Conservation (phyloP, 1,284 basidiomycete species). For the Microstroma glucosiphilum region DNA sequence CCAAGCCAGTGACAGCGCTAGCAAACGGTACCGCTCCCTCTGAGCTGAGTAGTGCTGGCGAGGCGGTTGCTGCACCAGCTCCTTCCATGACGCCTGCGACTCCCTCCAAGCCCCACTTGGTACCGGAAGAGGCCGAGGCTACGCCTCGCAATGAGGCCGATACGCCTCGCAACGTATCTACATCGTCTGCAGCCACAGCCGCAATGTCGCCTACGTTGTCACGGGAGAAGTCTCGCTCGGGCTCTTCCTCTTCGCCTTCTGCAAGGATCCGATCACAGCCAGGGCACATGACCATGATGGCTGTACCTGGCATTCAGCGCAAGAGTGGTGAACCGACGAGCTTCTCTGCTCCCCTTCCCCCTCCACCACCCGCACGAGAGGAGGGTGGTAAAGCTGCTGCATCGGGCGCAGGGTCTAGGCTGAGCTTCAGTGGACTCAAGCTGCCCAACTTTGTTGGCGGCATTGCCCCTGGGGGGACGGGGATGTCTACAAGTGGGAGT, state of each 20-base stretch:
- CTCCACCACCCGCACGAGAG: neutral
- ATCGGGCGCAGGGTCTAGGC: neutral
- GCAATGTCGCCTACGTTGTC: neutral
- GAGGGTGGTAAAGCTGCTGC: neutral
- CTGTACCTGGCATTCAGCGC: conserved; percentile 33
- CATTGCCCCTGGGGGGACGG: too few relatives aligned
- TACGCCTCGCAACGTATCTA: neutral
- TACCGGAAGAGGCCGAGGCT: neutral
- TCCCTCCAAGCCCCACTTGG: neutral
- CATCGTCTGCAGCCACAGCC: neutral
- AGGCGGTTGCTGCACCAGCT: neutral
- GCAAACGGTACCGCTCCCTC: neutral
- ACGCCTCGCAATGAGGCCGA: neutral
- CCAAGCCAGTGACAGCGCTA: neutral
- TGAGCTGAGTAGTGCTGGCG: neutral
- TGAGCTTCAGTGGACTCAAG: neutral
- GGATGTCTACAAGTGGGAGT: neutral
- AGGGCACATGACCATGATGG: conserved; percentile 38
- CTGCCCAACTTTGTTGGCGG: too few relatives aligned
- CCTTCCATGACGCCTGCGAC: neutral
- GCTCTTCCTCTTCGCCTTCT: neutral
- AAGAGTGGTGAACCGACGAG: neutral
- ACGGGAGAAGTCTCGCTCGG: neutral
- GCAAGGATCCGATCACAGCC: conserved; percentile 34
- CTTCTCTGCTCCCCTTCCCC: neutral